Base-by-base conservation (phyloP, 179 eudicot genomes). In the Drosera spatulata region DNA sequence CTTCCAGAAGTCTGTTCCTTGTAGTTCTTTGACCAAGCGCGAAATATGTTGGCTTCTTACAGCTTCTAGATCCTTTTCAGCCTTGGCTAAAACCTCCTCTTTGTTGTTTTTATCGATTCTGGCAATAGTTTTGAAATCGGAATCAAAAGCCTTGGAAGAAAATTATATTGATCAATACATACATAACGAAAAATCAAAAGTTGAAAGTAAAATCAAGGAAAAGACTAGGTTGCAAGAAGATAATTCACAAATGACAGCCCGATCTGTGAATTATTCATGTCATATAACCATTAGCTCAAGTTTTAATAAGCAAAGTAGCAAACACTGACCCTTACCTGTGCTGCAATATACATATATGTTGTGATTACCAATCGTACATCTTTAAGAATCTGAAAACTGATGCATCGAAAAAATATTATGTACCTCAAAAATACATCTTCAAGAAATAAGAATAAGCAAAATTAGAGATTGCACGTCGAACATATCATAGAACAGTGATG, bases 1-100 rank as follows among this genome's bases (percentile, higher is more conserved):
- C 79, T 86, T 91, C 98, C 98, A 91, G 59, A 86, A 88, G 68
- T 91, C 98, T 22, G 86, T 76, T 53, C 98, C 98, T 11, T 69
- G 69, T 45, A 91, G 75, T 74, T 91, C 95, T 67, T 82, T 86
- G 37, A 88, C 82, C 48, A 91, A 76, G 50, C 85, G 81, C 49
- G 87, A 71, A 53, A 91, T 67, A 80, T 88, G 66, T 42, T 82
- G 95, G 52, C 81, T 79, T 50, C 72, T 76, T 69, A 91, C 96
- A 65, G 83, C 82, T 52, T 77, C 83, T 66, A 91, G 77, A 84
- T 91, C 96, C 64, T 82, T 91, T 72, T 86, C 96, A 40, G 96
- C 98, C 65, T 88, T 88, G 53, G 69, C 78, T 53, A 91, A 61
- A 45, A 88, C 98, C 67, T 77, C 85, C 55, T 86, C 89, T 75